Percentiles rank a stretch among this genome's conserved stretches.
Conservation (phyloP, 1,284 basidiomycete genomes). For the Neonothopanus nambi region DNA sequence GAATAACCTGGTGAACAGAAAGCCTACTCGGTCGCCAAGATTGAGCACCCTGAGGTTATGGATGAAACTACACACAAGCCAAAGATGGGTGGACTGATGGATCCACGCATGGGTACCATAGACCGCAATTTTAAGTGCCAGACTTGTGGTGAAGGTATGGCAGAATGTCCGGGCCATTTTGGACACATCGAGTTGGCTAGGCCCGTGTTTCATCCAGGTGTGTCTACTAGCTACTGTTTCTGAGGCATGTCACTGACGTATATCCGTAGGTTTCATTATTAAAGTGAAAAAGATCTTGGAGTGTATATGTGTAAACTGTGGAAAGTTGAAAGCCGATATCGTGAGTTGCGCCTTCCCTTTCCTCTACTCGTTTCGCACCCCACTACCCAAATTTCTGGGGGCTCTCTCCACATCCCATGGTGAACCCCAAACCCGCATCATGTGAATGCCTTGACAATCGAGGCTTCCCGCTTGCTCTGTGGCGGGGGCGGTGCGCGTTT, state of each 20-base stretch:
- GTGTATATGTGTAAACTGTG: slow-evolving; percentile 98
- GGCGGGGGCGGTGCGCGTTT: slow-evolving; percentile 71
- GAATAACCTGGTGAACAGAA: slow-evolving; percentile 57
- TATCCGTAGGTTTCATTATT: slow-evolving; percentile 82
- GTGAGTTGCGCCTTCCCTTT: slow-evolving; percentile 76
- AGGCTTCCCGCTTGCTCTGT: slow-evolving; percentile 74
- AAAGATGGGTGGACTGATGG: slow-evolving; percentile 93
- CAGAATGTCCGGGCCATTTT: slow-evolving; percentile 98
- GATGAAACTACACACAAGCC: slow-evolving; percentile 90
- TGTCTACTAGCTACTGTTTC: slow-evolving; percentile 27
- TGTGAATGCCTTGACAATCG: slow-evolving; percentile 72
- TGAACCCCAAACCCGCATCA: slow-evolving; percentile 88
- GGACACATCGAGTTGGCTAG: slow-evolving; percentile 97
- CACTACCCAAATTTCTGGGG: slow-evolving; percentile 91
- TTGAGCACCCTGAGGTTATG: slow-evolving; percentile 98
- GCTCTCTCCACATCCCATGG: slow-evolving; percentile 84
- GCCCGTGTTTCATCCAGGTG: slow-evolving; percentile 96
- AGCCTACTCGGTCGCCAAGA: slow-evolving; percentile 97
- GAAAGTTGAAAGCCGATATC: slow-evolving; percentile 95
- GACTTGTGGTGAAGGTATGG: slow-evolving; percentile 98
- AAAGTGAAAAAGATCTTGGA: slow-evolving; percentile 99
- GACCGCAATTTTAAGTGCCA: slow-evolving; percentile 99
- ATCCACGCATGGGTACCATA: slow-evolving; percentile 97
- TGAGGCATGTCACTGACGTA: slow-evolving; percentile 8
- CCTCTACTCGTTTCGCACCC: slow-evolving; percentile 88